Evolutionary conservation across 2,329 filamentous ascomycete genomes (phyloP), one percentile per base, ranked within the genome.

Genomic region (Colletotrichum zoysiae): DNA sequence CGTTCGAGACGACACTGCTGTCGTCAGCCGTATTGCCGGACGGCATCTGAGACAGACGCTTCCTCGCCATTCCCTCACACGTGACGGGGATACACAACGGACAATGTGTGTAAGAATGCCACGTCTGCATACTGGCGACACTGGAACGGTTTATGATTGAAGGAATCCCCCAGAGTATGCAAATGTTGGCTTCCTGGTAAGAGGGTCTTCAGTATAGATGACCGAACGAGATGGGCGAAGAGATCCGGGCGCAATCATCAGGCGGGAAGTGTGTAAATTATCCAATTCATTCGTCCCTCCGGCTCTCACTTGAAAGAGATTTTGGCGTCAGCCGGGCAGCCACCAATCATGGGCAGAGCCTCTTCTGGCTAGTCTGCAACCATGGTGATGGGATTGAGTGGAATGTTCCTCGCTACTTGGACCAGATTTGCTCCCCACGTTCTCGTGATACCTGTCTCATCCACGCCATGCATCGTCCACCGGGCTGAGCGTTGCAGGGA

Each of bases 191-290:
- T 14, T 11, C 11, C 40, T 61, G 26, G 59, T 61, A 26, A 38
- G 50, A 46, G 42, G 53, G n/a, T 35, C n/a, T 33, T 65, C 67
- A 66, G 62, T 46, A 30, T 23, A 18, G 23, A 8, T 46, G 16
- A 71, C 58, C 44, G 42, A 53, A 53, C 35, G 20, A 68, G 69
- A 71, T 63, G 59, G 53, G 65, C 40, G 69, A 68, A 38, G 58
- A 68, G 51, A 63, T 68, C 58, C 44, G 58, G 69, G 69, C 58
- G 58, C 44, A 42, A 44, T 33, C 35, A 55, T 38, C 23, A 23
- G 38, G 20, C 12, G 18, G 35, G 16, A 46, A 38, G 18, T 23
- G 23, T 20, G 23, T 16, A 18, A 23, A 40, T 20, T 16, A 33
- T 51, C 26, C 3, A 7, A 38, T n/a, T 40, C 30, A 23, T 26